Base-by-base conservation (phyloP, 2,329 filamentous ascomycete species). In the Alternaria hordeiaustralica region DNA sequence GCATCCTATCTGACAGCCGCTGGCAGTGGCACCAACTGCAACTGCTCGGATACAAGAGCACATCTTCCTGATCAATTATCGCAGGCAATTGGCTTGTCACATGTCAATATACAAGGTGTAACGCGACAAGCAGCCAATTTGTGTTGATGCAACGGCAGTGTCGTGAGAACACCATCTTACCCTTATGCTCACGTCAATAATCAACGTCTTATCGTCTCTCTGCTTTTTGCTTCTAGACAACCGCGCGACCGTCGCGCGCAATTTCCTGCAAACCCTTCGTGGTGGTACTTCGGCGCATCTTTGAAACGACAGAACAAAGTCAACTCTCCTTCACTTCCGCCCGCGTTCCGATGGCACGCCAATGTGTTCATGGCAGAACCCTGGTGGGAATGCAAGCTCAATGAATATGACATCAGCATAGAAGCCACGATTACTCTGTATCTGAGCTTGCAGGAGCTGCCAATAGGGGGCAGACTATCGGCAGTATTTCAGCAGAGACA, bases 201-300 rank as follows among this genome's bases (percentile, higher is more conserved):
- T 21, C 21, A 21, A n/a, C 25, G 30, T 26, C 25, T 20, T 59
- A 50, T 44, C 30, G 55, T 33, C 10, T 30, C 12, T 25, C 46
- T 54, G 60, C 58, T 50, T 55, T 55, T 41, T 33, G 30, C 25
- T 36, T 43, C 41, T 13, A 15, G 55, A 58, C 49, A 55, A 26
- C 30, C 41, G 55, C 60, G 49, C 21, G 15, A 55, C 47, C 43
- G 33, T 33, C 44, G 50, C 50, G 41, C 28, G 49, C 45, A 44
- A 49, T 63, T 51, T 49, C 56, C 49, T 61, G 59, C 20, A 61
- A 56, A 45, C 54, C 46, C 36, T 45, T 25, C 23, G 33, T 49
- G 53, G 46, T 36, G n/a, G 23, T 56, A 45, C 28, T 28, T 33
- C 54, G 21, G 36, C 46, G 20, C 15, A 23, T 61, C 36, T 47